These are phyloP conservation scores for Botryotinia convoluta DNA, from an alignment of 2,329 filamentous ascomycete species.

Conservation along the genomic window DNA sequence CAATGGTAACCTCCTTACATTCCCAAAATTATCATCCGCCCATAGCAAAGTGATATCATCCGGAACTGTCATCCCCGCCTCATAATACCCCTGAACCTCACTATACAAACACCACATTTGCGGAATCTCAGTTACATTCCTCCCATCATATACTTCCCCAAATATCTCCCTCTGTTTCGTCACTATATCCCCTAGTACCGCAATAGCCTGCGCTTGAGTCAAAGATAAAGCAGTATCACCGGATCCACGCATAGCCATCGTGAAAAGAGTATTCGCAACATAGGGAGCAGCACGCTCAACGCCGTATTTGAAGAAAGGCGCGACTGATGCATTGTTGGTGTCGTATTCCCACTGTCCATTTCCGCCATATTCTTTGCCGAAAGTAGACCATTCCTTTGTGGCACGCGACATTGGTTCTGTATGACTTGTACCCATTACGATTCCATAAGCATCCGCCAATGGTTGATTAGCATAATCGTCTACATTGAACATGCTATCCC, in stretches of 20 bases:
- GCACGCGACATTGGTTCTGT: constrained; percentile 67
- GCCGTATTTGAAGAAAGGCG: constrained; percentile 66
- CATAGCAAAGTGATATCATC: constrained; percentile 67
- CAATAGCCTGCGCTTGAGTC: constrained; percentile 54
- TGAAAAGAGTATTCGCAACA: constrained; percentile 62
- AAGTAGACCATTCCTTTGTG: constrained; percentile 54
- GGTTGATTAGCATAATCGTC: constrained; percentile 68
- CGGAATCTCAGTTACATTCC: constrained; percentile 49
- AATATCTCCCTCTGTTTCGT: constrained; percentile 58
- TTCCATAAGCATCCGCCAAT: constrained; percentile 69
- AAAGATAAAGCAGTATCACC: constrained; percentile 61
- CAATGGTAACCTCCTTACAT: constrained; percentile 60
- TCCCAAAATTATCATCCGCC: constrained; percentile 69
- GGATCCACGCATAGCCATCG: constrained; percentile 67
- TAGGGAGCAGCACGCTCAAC: constrained; percentile 63
- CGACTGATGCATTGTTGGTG: constrained; percentile 65
- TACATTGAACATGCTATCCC: constrained; percentile 69
- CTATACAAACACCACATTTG: constrained; percentile 75
- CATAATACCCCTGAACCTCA: constrained; percentile 68
- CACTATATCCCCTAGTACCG: constrained; percentile 59
- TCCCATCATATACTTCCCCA: constrained; percentile 50
- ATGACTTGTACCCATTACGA: constrained; percentile 71
- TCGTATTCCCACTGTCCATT: constrained; percentile 67
- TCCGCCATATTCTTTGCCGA: constrained; percentile 34
- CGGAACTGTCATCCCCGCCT: constrained; percentile 60